Base-by-base conservation (phyloP, 169 alveolate species). In the Condylostoma magnum region DNA sequence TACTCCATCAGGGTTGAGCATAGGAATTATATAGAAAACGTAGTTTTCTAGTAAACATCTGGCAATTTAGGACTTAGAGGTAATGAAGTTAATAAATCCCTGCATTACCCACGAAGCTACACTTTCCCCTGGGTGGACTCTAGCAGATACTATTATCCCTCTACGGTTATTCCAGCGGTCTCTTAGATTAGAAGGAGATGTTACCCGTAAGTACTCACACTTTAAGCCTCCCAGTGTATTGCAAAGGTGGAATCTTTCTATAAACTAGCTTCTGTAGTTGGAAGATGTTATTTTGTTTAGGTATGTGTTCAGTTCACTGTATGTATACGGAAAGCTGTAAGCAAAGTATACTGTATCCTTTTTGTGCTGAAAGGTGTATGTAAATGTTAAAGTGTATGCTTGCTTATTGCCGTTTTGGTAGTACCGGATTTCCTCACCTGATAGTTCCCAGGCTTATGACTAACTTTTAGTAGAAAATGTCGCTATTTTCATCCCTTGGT, bases 1-100 rank as follows among this genome's bases (percentile, higher is more conserved):
- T 2, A 92, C 97, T 4, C 98, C 98, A 74, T 95, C 98, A 0
- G 92, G 90, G 65, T 95, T 95, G 43, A 89, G 74, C 96, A 95
- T 95, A 0, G 98, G 98, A 3, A 95, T 77, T 28, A 93, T 87
- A 69, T 89, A 80, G 72, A 95, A 91, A 8, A 89, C 89, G 77
- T 81, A 89, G 22, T 91, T 84, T 51, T 90, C 89, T 47, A 97
- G 71, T 54, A 95, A 73, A 82, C 60, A 84, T 88, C 5, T 50
- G 68, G 77, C 77, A 38, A 51, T 76, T 41, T 52, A 15, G 43
- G 89, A 31, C 54, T 83, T 77, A 18, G 91, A 68, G 37, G 84
- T 72, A 31, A 93, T 63, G 73, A 89, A 93, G 54, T 89, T 90
- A 12, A 88, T 80, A 15, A 54, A 53, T 1, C 97, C 96, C 57